A percentile compares a stretch with the other conserved stretches of the same genome.
These are phyloP conservation scores for Aphanomyces stellatus DNA, from an alignment of 352 stramenopile genomes.

Conservation along the genomic window DNA sequence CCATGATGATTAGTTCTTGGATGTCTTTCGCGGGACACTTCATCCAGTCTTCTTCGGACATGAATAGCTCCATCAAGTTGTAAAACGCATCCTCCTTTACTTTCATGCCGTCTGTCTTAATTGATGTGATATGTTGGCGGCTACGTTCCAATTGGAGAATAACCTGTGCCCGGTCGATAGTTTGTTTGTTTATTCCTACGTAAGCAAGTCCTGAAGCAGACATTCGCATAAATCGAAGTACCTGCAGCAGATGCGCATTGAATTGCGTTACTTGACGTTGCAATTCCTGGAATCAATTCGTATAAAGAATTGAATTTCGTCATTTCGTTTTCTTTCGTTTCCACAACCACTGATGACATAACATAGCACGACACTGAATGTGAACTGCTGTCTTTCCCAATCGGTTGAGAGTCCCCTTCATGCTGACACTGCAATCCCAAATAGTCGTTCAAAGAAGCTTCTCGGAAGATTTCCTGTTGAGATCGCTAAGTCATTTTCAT, in stretches of 20 bases:
- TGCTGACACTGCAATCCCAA: not conserved
- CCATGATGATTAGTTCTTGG: not conserved
- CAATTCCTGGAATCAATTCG: slow-evolving; percentile 49
- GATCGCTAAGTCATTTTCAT: slow-evolving; percentile 10
- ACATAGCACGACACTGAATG: slow-evolving; percentile 20
- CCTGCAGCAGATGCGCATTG: slow-evolving; percentile 54
- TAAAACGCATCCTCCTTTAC: not conserved
- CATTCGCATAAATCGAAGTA: slow-evolving; percentile 22
- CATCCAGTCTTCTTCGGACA: slow-evolving; percentile 2
- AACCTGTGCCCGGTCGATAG: slow-evolving; percentile 20
- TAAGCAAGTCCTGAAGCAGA: not conserved
- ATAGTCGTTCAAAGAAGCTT: slow-evolving; percentile 27
- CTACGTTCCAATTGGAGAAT: slow-evolving; percentile 18
- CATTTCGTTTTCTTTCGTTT: slow-evolving; percentile 16
- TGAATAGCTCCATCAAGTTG: slow-evolving; percentile 2
- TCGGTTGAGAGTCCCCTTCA: not conserved
- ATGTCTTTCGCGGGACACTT: not conserved
- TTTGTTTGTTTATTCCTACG: slow-evolving; percentile 16
- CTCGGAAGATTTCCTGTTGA: slow-evolving; percentile 50
- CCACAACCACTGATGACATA: slow-evolving; percentile 12
- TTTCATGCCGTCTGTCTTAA: not conserved
- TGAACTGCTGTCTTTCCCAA: not conserved
- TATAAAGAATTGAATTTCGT: slow-evolving; percentile 38
- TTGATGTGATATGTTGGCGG: not conserved
- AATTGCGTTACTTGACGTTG: slow-evolving; percentile 63